These are phyloP conservation scores for Sarocladium oryzae DNA, from an alignment of 2,329 filamentous ascomycete species.

Conservation along the genomic window DNA sequence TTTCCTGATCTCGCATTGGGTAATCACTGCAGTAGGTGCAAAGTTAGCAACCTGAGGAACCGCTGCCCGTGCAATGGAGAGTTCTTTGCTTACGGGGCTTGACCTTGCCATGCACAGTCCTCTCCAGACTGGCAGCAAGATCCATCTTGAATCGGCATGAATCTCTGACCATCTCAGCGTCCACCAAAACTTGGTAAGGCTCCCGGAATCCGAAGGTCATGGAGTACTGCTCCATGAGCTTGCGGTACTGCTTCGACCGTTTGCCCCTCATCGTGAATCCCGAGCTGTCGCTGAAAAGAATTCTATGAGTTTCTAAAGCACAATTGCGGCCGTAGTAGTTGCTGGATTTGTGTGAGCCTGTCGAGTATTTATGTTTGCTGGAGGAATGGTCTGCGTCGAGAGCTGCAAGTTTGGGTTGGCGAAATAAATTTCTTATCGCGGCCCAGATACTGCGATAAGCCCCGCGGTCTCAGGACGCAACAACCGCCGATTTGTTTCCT, in stretches of 20 bases:
- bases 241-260: constrained; percentile 53
- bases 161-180: constrained; percentile 78
- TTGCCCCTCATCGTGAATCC: constrained; percentile 40
- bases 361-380: background rate
- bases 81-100: constrained; percentile 77
- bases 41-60: background rate
- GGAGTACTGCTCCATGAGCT: constrained; percentile 90
- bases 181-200: constrained; percentile 90
- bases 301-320: background rate
- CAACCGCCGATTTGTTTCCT: too few relatives aligned
- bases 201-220: constrained; percentile 85
- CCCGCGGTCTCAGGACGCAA: too few relatives aligned
- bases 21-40: constrained; percentile 52
- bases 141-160: constrained; percentile 85
- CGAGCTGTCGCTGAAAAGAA: constrained; percentile 3
- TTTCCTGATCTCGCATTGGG: constrained; percentile 74
- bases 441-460: constrained; percentile 25
- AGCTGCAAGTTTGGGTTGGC: constrained; percentile 6
- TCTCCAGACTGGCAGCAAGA: constrained; percentile 66
- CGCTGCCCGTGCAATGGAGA: constrained; percentile 14
- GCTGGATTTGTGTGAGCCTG: background rate
- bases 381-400: constrained; percentile 3
- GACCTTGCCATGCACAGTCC: constrained; percentile 79
- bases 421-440: constrained; percentile 36
- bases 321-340: background rate